These are phyloP conservation scores for Nicotiana obtusifolia DNA, from an alignment of 257 asterid genomes.

Conservation along the genomic window DNA sequence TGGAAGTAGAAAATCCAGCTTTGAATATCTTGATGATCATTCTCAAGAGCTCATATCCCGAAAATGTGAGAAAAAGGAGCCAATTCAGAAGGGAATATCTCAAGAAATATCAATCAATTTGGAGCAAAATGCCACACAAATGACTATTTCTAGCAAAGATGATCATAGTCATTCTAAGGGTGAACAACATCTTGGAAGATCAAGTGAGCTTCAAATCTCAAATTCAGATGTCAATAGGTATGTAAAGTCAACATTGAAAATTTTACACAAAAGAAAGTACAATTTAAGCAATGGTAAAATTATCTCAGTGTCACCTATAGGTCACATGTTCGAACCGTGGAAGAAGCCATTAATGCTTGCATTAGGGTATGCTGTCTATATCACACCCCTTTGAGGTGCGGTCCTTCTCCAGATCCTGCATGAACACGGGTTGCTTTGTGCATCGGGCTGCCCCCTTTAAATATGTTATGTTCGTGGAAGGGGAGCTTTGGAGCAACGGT, in stretches of 20 bases:
- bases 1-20: background rate
- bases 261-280: background rate
- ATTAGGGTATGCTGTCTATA: too few species aligned
- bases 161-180: background rate
- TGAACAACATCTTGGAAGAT: background rate
- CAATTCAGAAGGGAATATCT: background rate
- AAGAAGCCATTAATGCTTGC: too few species aligned
- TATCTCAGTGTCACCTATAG: too few species aligned
- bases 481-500: too few species aligned
- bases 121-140: background rate
- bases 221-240: background rate
- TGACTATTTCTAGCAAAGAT: background rate
- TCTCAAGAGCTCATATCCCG: conserved; percentile 12
- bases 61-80: background rate
- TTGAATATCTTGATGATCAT: background rate
- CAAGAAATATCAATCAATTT: background rate
- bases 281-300: too few species aligned
- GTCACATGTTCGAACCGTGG: too few species aligned
- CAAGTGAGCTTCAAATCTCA: background rate
- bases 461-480: too few species aligned
- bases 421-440: too few species aligned
- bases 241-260: background rate
- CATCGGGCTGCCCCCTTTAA: too few species aligned
- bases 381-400: too few species aligned
- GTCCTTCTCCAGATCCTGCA: too few species aligned